Evolutionary conservation across 768 basidiomycete species (phyloP).

Genomic region (Nevesoporus exiguus): DNA sequence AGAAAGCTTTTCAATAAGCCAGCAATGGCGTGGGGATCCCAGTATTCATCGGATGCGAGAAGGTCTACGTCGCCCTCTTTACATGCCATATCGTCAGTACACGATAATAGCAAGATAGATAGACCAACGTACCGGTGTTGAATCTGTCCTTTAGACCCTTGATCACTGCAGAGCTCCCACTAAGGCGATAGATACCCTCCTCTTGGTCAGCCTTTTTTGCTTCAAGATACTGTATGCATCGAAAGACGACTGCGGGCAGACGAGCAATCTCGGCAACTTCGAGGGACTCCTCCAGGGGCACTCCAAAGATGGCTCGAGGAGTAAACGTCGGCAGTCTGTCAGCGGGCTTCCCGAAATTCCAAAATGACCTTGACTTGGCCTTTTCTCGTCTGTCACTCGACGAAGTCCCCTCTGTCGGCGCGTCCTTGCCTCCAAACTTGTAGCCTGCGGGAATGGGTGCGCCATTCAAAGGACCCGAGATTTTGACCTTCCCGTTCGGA

Average conservation of each 20-base stretch:
- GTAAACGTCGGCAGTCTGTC: slow-evolving; percentile 40
- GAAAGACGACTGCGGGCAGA: slow-evolving; percentile 91
- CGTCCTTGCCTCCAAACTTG: slow-evolving; percentile 84
- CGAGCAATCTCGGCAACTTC: slow-evolving; percentile 86
- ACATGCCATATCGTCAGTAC: slow-evolving; percentile 10
- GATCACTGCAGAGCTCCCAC: slow-evolving; percentile 93
- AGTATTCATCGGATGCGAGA: slow-evolving; percentile 82
- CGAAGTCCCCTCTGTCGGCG: slow-evolving; percentile 39
- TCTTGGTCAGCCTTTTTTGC: slow-evolving; percentile 92
- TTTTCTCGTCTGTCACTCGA: slow-evolving; percentile 79
- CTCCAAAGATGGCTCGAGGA: slow-evolving; percentile 83
- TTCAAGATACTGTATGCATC: slow-evolving; percentile 93
- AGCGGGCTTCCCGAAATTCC: slow-evolving; percentile 78
- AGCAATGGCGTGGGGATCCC: slow-evolving; percentile 97
- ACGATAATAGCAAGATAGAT: slow-evolving; percentile 2
- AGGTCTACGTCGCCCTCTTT: slow-evolving; percentile 96
- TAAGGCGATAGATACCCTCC: slow-evolving; percentile 96
- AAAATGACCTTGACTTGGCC: slow-evolving; percentile 89
- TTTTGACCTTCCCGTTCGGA: slow-evolving; percentile 67
- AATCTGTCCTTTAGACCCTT: slow-evolving; percentile 91
- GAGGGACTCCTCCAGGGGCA: slow-evolving; percentile 82
- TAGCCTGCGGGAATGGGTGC: slow-evolving; percentile 83
- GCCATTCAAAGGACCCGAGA: slow-evolving; percentile 85
- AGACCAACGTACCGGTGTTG: slow-evolving; percentile 64
- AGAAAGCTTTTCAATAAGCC: slow-evolving; percentile 92